Evolutionary conservation across 768 basidiomycete species (phyloP).

Genomic region (Pleurotus eryngii): DNA sequence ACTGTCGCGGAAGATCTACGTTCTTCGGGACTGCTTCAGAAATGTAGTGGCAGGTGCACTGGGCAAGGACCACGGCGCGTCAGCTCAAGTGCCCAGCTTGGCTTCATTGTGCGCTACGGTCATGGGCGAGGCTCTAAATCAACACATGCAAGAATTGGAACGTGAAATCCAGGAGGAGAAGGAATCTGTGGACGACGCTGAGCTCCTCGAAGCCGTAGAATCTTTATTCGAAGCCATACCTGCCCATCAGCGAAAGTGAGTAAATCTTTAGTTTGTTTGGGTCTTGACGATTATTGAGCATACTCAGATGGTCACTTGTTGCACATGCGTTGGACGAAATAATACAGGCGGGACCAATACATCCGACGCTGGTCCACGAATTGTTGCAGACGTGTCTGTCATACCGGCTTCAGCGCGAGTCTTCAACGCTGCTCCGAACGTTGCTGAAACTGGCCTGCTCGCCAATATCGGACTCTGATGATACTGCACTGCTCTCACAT

Average conservation of each 20-base stretch:
- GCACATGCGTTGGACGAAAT: slow-evolving; percentile 52
- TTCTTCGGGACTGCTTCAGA: slow-evolving; percentile 53
- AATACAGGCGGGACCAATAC: slow-evolving; percentile 38
- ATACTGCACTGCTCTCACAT: slow-evolving; percentile 33
- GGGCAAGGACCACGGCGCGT: background rate
- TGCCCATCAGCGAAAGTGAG: slow-evolving; percentile 46
- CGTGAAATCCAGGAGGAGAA: slow-evolving; percentile 23
- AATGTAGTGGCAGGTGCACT: slow-evolving; percentile 39
- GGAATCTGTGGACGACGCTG: slow-evolving; percentile 21
- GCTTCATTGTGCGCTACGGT: slow-evolving; percentile 44
- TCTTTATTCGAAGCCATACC: slow-evolving; percentile 53
- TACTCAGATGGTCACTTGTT: slow-evolving; percentile 41
- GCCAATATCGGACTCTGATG: slow-evolving; percentile 17
- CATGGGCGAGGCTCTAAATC: slow-evolving; percentile 31
- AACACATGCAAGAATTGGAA: slow-evolving; percentile 34
- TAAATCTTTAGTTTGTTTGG: background rate
- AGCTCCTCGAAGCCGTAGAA: slow-evolving; percentile 22
- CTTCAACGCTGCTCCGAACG: slow-evolving; percentile 36
- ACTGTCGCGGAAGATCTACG: slow-evolving; percentile 46
- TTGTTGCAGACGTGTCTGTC: slow-evolving; percentile 50
- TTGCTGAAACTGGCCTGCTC: slow-evolving; percentile 38
- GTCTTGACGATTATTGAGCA: background rate
- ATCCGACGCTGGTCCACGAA: slow-evolving; percentile 45
- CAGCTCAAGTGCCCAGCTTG: slow-evolving; percentile 29
- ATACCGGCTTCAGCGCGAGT: slow-evolving; percentile 40